Conservation (phyloP, 2,329 filamentous ascomycete species). For the Thelonectria rubi region DNA sequence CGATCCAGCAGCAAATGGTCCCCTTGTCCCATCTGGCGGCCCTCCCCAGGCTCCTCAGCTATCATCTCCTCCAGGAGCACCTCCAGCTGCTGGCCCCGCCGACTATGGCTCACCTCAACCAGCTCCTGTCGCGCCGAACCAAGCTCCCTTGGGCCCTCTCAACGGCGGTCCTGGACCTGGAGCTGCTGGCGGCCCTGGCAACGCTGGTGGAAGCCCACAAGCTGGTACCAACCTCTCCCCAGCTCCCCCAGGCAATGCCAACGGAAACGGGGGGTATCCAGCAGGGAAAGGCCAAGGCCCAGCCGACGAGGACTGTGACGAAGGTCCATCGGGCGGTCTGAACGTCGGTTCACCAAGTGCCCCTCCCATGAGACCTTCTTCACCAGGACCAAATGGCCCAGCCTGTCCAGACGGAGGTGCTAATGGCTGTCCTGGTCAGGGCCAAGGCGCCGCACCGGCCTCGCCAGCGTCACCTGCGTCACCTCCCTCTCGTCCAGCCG, state of each 20-base stretch:
- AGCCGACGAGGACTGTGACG: slow-evolving; percentile 20
- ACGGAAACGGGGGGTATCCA: background rate
- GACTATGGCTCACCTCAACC: slow-evolving; percentile 4
- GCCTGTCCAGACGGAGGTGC: slow-evolving; percentile 10
- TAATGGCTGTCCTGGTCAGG: slow-evolving; percentile 13
- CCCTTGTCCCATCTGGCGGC: slow-evolving; percentile 1
- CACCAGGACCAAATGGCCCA: background rate
- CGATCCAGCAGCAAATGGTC: background rate
- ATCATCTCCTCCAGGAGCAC: background rate
- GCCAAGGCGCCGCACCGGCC: too few species aligned
- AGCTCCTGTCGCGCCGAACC: background rate
- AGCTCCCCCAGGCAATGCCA: background rate
- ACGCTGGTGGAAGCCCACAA: slow-evolving; percentile 1
- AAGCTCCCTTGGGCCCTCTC: background rate
- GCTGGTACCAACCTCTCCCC: slow-evolving; percentile 2
- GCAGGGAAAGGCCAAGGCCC: background rate
- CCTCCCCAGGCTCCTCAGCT: slow-evolving; percentile 5
- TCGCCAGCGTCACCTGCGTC: too few species aligned
- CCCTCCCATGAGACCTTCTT: background rate
- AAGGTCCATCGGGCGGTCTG: background rate
- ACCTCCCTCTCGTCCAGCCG: too few species aligned
- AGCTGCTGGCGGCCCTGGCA: background rate
- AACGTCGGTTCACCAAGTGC: slow-evolving; percentile 1
- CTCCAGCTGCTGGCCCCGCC: background rate
- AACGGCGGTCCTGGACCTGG: background rate